These are phyloP conservation scores for Fragilaria crotonensis DNA, from an alignment of 108 stramenopile species.

Conservation along the genomic window DNA sequence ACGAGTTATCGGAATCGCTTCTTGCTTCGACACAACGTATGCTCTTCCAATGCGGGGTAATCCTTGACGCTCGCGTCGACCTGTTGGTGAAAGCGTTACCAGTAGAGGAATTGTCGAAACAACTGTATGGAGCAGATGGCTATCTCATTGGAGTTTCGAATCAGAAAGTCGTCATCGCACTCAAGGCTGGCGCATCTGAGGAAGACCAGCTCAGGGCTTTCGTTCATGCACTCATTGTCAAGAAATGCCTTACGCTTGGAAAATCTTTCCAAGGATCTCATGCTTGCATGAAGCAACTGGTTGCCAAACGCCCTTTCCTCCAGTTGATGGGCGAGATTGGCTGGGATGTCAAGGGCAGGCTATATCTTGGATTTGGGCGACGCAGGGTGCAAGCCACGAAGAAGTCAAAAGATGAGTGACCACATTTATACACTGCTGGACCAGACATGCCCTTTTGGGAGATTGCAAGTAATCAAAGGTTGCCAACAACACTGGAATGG, in stretches of 20 bases:
- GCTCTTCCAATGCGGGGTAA: constrained; percentile 5
- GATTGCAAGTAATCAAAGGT: too few species aligned
- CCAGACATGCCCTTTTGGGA: too few species aligned
- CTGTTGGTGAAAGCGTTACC: background rate
- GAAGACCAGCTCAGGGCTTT: constrained; percentile 54
- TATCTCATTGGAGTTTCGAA: background rate
- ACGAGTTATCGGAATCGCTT: constrained; percentile 28
- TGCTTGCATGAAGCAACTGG: constrained; percentile 4
- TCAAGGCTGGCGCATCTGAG: constrained; percentile 34
- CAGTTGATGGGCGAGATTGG: constrained; percentile 33
- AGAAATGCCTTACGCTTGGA: constrained; percentile 10
- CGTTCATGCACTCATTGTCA: constrained; percentile 47
- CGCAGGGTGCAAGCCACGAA: constrained; percentile 27
- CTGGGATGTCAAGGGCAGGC: constrained; percentile 55
- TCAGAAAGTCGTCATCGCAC: constrained; percentile 17
- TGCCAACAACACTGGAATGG: too few species aligned
- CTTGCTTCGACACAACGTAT: constrained; percentile 20
- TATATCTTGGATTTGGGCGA: constrained; percentile 61
- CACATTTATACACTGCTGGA: too few species aligned
- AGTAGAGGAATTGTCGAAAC: background rate
- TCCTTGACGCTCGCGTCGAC: background rate
- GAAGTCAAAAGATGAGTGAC: too few species aligned
- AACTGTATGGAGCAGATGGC: background rate
- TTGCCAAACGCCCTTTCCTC: constrained; percentile 2
- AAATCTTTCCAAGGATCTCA: constrained; percentile 3